Base-by-base conservation (phyloP, 495 filamentous ascomycete species). In the Durotheca rogersii region DNA sequence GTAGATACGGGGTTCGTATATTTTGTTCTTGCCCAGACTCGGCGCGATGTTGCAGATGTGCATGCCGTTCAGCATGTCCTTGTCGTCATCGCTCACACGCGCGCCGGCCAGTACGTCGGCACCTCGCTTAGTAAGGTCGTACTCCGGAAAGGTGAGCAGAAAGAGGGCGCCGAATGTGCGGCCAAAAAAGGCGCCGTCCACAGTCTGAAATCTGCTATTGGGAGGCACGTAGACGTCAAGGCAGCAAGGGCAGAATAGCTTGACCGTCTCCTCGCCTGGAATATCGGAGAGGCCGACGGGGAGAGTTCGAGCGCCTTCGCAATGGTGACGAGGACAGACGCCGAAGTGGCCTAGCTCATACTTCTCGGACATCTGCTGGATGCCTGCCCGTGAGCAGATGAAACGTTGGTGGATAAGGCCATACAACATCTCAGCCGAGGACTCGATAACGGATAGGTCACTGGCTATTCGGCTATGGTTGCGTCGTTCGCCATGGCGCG, bases 291-390 rank as follows among this genome's bases (percentile, higher is more conserved):
- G 81, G 20, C 93, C 93, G 7, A 96, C 94, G 9, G 93, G 93
- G 10, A 98, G 82, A 17, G 95, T 90, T 56, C 89, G 84, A 60
- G 88, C 86, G 39, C 84, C 84, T 54, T 86, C 85, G 75, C 93
- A 98, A 69, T 87, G 81, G 34, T 90, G 92, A 18, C 93, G 82
- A 3, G 92, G 93, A 64, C 93, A 98, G 41, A 84, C 81, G 23
- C 93, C 93, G 55, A 98, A 98, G 71, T 98, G 92, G 53, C 88
- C 84, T 35, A 95, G 76, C 61, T 96, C 91, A 75, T 97, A 97
- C 66, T 98, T 98, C 67, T 98, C 94, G 20, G 90, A 88, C 93
- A 98, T 98, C 67, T 96, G 90, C 65, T 96, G 92, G 44, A 98
- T 97, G 14, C 93, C 93, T 4, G 89, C 89, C 25, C 93, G 79